Evolutionary conservation across 2,329 filamentous ascomycete genomes (phyloP).

Genomic region (Venturia effusa): DNA sequence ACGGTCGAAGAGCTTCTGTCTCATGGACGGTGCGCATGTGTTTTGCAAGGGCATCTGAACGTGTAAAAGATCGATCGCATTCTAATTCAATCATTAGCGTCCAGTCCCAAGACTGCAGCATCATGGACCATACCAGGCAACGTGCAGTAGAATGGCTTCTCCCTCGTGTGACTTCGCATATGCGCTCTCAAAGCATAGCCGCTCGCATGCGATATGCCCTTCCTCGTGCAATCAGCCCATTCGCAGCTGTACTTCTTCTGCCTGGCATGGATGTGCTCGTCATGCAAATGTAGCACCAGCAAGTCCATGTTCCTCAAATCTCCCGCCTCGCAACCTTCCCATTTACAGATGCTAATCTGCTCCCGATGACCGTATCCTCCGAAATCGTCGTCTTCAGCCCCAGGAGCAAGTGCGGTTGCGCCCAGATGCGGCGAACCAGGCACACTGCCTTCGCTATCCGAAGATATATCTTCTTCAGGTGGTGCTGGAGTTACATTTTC

Average conservation of each 20-base stretch:
- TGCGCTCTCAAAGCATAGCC: slow-evolving; percentile 94
- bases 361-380: slow-evolving; percentile 23
- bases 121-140: slow-evolving; percentile 58
- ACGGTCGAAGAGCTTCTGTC: slow-evolving; percentile 78
- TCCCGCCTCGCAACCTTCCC: slow-evolving; percentile 40
- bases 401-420: slow-evolving; percentile 6
- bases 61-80: slow-evolving; percentile 92
- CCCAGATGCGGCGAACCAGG: slow-evolving; percentile 40
- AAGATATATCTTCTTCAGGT: slow-evolving; percentile 59
- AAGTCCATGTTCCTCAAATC: slow-evolving; percentile 40
- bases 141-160: slow-evolving; percentile 97
- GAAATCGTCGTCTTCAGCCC: slow-evolving; percentile 30
- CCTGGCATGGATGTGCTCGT: slow-evolving; percentile 84
- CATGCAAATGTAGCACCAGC: slow-evolving; percentile 51
- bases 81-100: slow-evolving; percentile 41
- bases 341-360: slow-evolving; percentile 37
- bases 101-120: not conserved
- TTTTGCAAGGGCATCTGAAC: slow-evolving; percentile 90
- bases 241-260: slow-evolving; percentile 98
- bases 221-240: slow-evolving; percentile 81
- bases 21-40: slow-evolving; percentile 99
- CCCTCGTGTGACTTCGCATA: slow-evolving; percentile 93
- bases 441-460: slow-evolving; percentile 74
- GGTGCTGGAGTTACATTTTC: slow-evolving; percentile 15
- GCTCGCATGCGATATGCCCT: slow-evolving; percentile 84